Evolutionary conservation across 1,284 basidiomycete genomes (phyloP), one percentile per base, ranked within the genome.

Genomic region (Inonotus obliquus): DNA sequence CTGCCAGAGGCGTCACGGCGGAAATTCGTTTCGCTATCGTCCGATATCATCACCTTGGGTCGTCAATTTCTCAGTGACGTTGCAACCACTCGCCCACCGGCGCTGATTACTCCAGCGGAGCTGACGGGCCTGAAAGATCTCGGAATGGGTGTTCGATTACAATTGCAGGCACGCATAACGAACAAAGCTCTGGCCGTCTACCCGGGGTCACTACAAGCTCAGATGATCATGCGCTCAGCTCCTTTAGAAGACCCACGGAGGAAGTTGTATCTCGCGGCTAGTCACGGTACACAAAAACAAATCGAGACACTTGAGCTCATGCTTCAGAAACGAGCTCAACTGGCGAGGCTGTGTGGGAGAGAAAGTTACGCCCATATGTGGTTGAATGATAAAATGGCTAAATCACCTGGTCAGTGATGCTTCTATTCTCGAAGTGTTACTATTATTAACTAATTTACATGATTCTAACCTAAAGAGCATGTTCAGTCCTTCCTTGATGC

Each of bases 321-420:
- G 60, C 75, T 98, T 19, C 77, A 78, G 37, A 84, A 85, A 51
- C 83, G 95, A 23, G 89, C 87, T 7, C 83, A 94, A 68, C 78
- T 96, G 9, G 94, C 95, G 0, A 81, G 77, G 25, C 76, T 97
- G 19, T 87, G 96, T 19, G 94, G 95, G 7, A 85, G 86, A 68
- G 78, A 86, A 48, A 94, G 89, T 65, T 98, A 85, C 77, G 92
- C 86, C 0, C 85, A 92, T 63, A 89, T 96, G 80, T 84, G 87
- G 0, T 79, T 97, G 6, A 82, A 84, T 32, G 94, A 97, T 74
- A 98, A 96, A 77, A 98, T 98, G 95, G 94, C 94, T 4, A 92
- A 90, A 74, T 90, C 84, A 45, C 94, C 94, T 54, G 87, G 90
- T 87, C 64, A 65, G 82, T 63, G 27, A 29, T 1, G 48, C 9